Conservation (phyloP, 202 grass and related monocot species). For the Carex sylvatica region DNA sequence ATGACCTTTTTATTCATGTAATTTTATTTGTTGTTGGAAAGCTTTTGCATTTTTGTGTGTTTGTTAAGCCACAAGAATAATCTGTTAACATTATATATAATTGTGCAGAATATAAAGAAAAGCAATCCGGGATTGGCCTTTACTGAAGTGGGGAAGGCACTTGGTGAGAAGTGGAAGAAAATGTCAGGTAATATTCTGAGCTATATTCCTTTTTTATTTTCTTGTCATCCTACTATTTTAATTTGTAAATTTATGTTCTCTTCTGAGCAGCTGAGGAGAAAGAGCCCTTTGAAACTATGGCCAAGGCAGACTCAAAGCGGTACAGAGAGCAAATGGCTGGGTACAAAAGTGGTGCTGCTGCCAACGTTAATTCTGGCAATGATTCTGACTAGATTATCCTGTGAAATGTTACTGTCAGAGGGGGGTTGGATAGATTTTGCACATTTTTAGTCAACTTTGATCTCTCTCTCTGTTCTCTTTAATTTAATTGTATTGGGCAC, state of each 20-base stretch:
- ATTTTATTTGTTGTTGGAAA: not conserved
- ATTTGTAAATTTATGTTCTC: not conserved
- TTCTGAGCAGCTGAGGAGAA: constrained; percentile 60
- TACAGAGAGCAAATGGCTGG: constrained; percentile 62
- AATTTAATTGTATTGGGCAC: not conserved
- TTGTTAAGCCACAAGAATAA: not conserved
- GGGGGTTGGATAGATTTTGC: not conserved
- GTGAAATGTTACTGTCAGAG: not conserved
- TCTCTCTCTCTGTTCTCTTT: not conserved
- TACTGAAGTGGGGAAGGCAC: constrained; percentile 87
- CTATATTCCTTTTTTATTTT: constrained; percentile 3
- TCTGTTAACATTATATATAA: constrained; percentile 12
- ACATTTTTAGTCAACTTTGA: not conserved
- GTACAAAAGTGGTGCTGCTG: constrained; percentile 43
- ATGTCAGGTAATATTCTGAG: constrained; percentile 59
- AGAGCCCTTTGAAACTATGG: constrained; percentile 54
- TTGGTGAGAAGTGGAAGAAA: constrained; percentile 86
- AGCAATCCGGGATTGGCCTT: constrained; percentile 63
- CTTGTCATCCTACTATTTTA: not conserved
- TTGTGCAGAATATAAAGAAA: constrained; percentile 80
- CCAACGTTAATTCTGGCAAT: constrained; percentile 35
- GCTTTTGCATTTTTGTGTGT: not conserved
- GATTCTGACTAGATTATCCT: constrained; percentile 40
- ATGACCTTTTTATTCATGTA: not conserved
- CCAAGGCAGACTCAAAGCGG: constrained; percentile 61